Base-by-base conservation (phyloP, 371 early-diverging fungal species). In the Rhizomucor miehei region DNA sequence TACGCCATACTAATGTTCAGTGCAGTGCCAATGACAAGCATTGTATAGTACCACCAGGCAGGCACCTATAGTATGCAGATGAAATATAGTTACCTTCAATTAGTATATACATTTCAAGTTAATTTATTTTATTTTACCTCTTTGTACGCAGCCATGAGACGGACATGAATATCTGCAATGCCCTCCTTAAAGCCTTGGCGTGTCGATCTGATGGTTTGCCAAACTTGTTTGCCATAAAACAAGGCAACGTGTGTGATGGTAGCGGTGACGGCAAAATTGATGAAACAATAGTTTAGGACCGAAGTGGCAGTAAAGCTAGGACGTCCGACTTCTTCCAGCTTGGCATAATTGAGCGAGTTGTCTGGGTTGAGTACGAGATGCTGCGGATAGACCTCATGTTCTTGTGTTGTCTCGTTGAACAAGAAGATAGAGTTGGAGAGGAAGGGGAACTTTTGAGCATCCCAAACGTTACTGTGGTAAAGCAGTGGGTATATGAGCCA, bases 11-110 rank as follows among this genome's bases (percentile, higher is more conserved):
- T 70, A 38, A 89, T 82, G 19, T 86, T 80, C n/a, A 87, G 60
- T 10, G 67, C 77, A 46, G 84, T 74, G 48, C 85, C 86, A 10
- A 74, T 44, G 2, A 79, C 59, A 56, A 88, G 89, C 35, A 87
- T 62, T 6, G 58, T 43, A 41, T 73, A 66, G 44, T 90, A 91
- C 92, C 92, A 91, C 85, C 84, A 85, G 40, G 71, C 69, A 2
- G 92, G 92, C 20, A 90, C 84, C 63, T 87, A 84, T 1, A 48
- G 54, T 25, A 69, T 66, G 78, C 78, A 75, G 29, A 57, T 50
- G 16, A n/a, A n/a, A n/a, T 63, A 52, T 56, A 52, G 49, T 83
- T 79, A 14, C 77, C 65, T 56, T 77, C 10, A 9, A 36, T 49
- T 8, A 14, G 17, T 3, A 6, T 49, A 24, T 77, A 69, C 71